Evolutionary conservation across 331 rosid species (phyloP).

Genomic region (Malus hybrid): DNA sequence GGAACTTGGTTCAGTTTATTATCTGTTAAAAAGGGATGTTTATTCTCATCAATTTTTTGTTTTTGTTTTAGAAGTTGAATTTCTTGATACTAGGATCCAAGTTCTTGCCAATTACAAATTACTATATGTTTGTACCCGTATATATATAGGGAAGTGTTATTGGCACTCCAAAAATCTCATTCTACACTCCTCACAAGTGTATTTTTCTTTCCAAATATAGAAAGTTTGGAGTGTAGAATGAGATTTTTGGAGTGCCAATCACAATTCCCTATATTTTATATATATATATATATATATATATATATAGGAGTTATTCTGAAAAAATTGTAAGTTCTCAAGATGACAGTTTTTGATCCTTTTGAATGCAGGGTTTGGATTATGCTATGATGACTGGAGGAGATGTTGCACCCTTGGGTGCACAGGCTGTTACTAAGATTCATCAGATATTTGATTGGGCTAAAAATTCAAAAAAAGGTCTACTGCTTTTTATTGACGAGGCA

Average conservation of each 20-base stretch:
- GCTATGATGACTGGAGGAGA: conserved; percentile 99
- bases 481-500: conserved; percentile 96
- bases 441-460: conserved; percentile 99
- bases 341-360: conserved; percentile 3
- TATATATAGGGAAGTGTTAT: too few species aligned
- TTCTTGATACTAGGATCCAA: background rate
- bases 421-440: conserved; percentile 98
- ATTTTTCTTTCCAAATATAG: too few species aligned
- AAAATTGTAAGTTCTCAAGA: background rate
- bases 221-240: too few species aligned
- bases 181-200: too few species aligned
- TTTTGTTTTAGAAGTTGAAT: background rate
- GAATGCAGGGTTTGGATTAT: conserved; percentile 91
- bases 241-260: too few species aligned
- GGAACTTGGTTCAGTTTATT: background rate
- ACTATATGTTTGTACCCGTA: background rate
- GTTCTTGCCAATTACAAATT: background rate
- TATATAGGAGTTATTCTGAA: background rate
- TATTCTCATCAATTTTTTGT: background rate
- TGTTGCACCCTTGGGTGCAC: conserved; percentile 92
- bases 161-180: too few species aligned
- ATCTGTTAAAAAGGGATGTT: background rate
- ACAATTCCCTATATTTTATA: too few species aligned
- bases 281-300: too few species aligned
- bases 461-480: conserved; percentile 73